Conservation (phyloP, 306 rosid species). For the Prunus mira region DNA sequence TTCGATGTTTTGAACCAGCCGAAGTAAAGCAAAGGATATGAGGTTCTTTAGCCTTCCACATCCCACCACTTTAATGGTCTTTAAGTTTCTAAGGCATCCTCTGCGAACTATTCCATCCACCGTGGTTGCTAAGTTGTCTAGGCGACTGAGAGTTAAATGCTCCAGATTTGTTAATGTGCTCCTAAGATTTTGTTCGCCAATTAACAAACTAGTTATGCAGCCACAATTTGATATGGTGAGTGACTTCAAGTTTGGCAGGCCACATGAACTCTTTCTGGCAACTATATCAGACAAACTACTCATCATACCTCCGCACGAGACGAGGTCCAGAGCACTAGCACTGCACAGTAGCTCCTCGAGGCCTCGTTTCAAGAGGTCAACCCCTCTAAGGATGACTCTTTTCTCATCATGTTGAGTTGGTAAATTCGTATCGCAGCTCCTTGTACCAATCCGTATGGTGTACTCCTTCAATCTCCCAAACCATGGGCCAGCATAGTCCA, state of each 20-base stretch:
- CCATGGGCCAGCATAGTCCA: slow-evolving; percentile 14
- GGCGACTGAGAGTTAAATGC: not conserved
- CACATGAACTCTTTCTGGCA: not conserved
- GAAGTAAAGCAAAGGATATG: slow-evolving; percentile 11
- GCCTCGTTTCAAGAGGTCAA: slow-evolving; percentile 7
- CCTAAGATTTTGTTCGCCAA: not conserved
- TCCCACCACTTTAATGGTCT: not conserved
- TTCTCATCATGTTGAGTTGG: slow-evolving; percentile 16
- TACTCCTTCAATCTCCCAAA: slow-evolving; percentile 12
- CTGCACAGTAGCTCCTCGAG: slow-evolving; percentile 5
- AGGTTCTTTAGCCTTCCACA: slow-evolving; percentile 11
- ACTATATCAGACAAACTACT: slow-evolving; percentile 7
- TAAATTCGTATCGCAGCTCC: not conserved
- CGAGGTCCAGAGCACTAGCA: slow-evolving; percentile 16
- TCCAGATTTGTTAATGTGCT: slow-evolving; percentile 19
- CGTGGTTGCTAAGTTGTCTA: slow-evolving; percentile 3
- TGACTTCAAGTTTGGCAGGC: slow-evolving; percentile 14
- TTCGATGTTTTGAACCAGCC: slow-evolving; percentile 11
- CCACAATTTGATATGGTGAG: slow-evolving; percentile 3
- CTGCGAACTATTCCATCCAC: not conserved
- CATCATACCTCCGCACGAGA: slow-evolving; percentile 6
- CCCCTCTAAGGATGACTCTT: slow-evolving; percentile 19
- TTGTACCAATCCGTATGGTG: slow-evolving; percentile 16
- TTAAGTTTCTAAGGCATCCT: slow-evolving; percentile 13
- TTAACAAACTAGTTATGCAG: slow-evolving; percentile 1